Evolutionary conservation across 2,329 filamentous ascomycete species (phyloP).

Genomic region (Helotiales sp.): DNA sequence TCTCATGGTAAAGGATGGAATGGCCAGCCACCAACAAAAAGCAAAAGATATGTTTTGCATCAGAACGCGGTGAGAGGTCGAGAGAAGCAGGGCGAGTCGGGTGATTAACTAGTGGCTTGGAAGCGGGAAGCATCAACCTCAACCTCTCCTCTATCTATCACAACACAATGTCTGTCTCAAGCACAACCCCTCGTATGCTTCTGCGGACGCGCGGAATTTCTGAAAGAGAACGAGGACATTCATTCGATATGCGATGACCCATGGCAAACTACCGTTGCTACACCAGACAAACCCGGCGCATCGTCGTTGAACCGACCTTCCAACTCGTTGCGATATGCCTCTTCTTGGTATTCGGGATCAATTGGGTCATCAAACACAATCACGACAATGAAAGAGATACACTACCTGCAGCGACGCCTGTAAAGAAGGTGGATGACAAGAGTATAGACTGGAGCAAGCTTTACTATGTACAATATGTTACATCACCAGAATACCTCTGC

Average conservation of each 20-base stretch:
- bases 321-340: slow-evolving; percentile 17
- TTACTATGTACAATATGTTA: slow-evolving; percentile 32
- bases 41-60: neutral
- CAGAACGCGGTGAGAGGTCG: neutral
- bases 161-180: neutral
- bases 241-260: neutral
- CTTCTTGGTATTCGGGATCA: slow-evolving; percentile 18
- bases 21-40: neutral
- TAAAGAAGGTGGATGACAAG: slow-evolving; percentile 19
- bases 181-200: neutral
- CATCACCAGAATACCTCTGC: slow-evolving; percentile 30
- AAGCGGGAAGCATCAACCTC: slow-evolving; percentile 1
- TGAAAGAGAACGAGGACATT: neutral
- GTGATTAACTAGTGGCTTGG: slow-evolving; percentile 6
- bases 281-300: slow-evolving; percentile 22
- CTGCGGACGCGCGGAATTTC: neutral
- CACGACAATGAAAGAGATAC: slow-evolving; percentile 20
- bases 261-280: slow-evolving; percentile 19
- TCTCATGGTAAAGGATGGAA: neutral
- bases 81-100: neutral
- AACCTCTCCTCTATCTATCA: neutral
- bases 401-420: slow-evolving; percentile 11
- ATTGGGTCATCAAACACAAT: slow-evolving; percentile 27
- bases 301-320: slow-evolving; percentile 17
- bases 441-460: slow-evolving; percentile 29